These are phyloP conservation scores for Cercospora zeina DNA, from an alignment of 2,329 filamentous ascomycete species.

Conservation along the genomic window DNA sequence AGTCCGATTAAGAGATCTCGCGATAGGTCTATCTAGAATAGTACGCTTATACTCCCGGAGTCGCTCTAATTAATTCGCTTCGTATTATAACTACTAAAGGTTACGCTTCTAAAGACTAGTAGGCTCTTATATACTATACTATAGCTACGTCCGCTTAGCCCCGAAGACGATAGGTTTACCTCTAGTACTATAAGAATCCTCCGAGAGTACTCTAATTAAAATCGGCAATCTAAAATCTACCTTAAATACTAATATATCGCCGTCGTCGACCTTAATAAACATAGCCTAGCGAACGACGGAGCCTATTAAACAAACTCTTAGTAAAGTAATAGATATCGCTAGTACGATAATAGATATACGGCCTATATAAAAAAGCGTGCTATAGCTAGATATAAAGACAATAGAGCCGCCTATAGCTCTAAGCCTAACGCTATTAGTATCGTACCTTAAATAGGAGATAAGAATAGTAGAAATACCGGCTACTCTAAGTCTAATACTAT, in stretches of 20 bases:
- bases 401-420: neutral
- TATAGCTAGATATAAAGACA: neutral
- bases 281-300: neutral
- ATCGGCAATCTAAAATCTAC: neutral
- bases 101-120: constrained; percentile 35
- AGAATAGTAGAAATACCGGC: neutral
- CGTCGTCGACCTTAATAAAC: neutral
- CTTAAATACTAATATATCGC: neutral
- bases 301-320: neutral
- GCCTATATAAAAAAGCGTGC: neutral
- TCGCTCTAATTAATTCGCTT: constrained; percentile 40
- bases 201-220: neutral
- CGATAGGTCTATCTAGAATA: constrained; percentile 34
- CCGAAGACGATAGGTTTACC: neutral
- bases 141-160: constrained; percentile 4
- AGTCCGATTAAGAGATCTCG: constrained; percentile 34
- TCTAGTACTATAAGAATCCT: neutral
- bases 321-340: neutral
- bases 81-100: constrained; percentile 47
- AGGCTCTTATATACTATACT: constrained; percentile 34
- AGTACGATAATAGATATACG: neutral
- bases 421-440: neutral
- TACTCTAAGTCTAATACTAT: neutral
- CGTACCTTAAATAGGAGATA: neutral
- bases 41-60: constrained; percentile 30